A percentile compares a stretch with the other conserved stretches of the same genome.
Evolutionary conservation across 2,329 filamentous ascomycete species (phyloP).

Genomic region (Claviceps citrina): DNA sequence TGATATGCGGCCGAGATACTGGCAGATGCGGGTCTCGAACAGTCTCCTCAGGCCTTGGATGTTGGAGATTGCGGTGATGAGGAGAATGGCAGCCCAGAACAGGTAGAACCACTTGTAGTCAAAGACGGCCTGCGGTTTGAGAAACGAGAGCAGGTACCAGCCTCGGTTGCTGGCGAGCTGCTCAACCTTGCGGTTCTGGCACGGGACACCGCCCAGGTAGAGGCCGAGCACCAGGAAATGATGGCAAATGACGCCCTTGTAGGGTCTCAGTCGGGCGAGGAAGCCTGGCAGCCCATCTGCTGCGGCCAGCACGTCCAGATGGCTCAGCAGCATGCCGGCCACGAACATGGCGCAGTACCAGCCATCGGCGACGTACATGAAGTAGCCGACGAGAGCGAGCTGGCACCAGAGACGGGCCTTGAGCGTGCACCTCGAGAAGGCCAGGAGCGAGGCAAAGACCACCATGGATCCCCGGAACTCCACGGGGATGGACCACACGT

Average conservation of each 20-base stretch:
- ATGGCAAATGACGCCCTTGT: conserved; percentile 37
- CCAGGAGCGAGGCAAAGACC: conserved; percentile 41
- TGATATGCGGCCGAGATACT: conserved; percentile 47
- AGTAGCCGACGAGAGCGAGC: conserved; percentile 42
- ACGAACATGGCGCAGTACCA: conserved; percentile 46
- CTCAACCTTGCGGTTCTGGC: conserved; percentile 30
- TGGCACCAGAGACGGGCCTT: conserved; percentile 40
- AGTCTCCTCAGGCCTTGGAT: conserved; percentile 41
- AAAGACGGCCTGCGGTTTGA: conserved; percentile 51
- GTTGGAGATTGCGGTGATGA: conserved; percentile 41
- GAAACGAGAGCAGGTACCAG: conserved; percentile 43
- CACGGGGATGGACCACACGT: conserved; percentile 48
- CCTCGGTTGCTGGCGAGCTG: conserved; percentile 38
- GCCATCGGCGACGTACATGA: conserved; percentile 52
- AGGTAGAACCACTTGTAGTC: conserved; percentile 56
- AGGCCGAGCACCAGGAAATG: conserved; percentile 35
- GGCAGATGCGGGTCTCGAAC: conserved; percentile 42
- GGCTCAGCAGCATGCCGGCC: conserved; percentile 44
- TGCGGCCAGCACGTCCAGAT: conserved; percentile 40
- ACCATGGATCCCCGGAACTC: conserved; percentile 50
- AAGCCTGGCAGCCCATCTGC: conserved; percentile 34
- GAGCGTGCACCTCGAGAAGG: conserved; percentile 39
- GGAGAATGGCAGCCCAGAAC: conserved; percentile 41
- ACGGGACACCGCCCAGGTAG: conserved; percentile 46
- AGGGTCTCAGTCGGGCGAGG: conserved; percentile 28